A percentile compares a stretch with the other conserved stretches of the same genome.
These are phyloP conservation scores for Apiotrichum porosum DNA, from an alignment of 1,284 basidiomycete genomes.

Conservation along the genomic window DNA sequence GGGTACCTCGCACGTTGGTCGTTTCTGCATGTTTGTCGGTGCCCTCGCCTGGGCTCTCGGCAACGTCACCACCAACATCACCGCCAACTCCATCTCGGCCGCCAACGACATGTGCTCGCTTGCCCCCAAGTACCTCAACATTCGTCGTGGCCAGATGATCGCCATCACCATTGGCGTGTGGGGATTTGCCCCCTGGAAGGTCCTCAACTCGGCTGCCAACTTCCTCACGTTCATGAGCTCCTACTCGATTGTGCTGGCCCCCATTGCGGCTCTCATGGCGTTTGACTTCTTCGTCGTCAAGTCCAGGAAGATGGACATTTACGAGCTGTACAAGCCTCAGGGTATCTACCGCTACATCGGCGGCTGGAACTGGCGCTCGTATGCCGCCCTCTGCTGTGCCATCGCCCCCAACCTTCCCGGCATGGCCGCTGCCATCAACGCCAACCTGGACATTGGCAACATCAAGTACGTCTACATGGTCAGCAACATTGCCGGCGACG, in stretches of 20 bases:
- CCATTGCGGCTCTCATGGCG: constrained; percentile 42
- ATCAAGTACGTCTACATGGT: constrained; percentile 33
- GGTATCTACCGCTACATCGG: constrained; percentile 43
- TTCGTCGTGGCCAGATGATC: constrained; percentile 66
- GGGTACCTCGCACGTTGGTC: constrained; percentile 12
- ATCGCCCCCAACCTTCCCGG: constrained; percentile 43
- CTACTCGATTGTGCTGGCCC: constrained; percentile 44
- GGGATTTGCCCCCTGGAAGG: constrained; percentile 49
- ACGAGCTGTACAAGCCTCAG: constrained; percentile 42
- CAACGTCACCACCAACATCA: constrained; percentile 70
- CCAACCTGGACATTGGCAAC: constrained; percentile 36
- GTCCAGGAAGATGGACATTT: constrained; percentile 32
- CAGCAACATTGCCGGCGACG: constrained; percentile 8
- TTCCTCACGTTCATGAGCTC: constrained; percentile 44
- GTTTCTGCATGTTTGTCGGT: constrained; percentile 70
- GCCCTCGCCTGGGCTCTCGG: constrained; percentile 63
- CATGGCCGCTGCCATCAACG: constrained; percentile 37
- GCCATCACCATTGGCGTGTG: constrained; percentile 69
- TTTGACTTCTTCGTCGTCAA: constrained; percentile 41
- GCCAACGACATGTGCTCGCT: constrained; percentile 70
- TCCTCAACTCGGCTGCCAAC: constrained; percentile 37
- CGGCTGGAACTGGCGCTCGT: constrained; percentile 43
- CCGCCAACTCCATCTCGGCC: constrained; percentile 62
- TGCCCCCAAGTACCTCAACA: constrained; percentile 60
- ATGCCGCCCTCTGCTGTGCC: constrained; percentile 31